Base-by-base conservation (phyloP, 2,329 filamentous ascomycete species). In the Trichoderma gracile region DNA sequence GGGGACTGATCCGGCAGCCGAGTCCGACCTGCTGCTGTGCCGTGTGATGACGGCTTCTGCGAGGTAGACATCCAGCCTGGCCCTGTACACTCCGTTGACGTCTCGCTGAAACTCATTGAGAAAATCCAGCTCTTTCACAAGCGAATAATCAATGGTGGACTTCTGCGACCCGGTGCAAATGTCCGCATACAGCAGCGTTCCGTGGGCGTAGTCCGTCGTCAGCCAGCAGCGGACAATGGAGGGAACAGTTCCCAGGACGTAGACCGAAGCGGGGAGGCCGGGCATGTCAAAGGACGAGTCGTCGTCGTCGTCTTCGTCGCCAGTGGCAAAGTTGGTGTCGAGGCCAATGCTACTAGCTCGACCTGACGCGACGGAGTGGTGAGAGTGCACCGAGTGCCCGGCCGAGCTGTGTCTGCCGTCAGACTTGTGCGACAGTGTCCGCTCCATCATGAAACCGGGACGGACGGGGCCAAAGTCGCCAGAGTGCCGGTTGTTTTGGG, bases 171-270 rank as follows among this genome's bases (percentile, higher is more conserved):
- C 95, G 2, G 92, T 94, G 76, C 95, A 98, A 2, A 98, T 83
- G 40, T 93, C 93, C 42, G 93, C 95, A 74, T 98, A 98, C 5
- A 97, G 82, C 17, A 98, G 84, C 10, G 92, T 90, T 68, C 90
- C 89, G 73, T 97, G 94, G 15, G 93, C 94, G 78, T 96, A 98
- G 71, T 92, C 89, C 42, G 89, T 90, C 27, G 91, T 94, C 70
- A 98, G 82, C 93, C 95, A 98, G 79, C 95, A 99, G 67, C 95
- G 89, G 64, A 98, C 91, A 69, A 99, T 97, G 33, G 93, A 92
- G 6, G 95, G 95, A 6, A 96, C 93, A 7, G 93, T 90, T 14
- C 94, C 93, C 17, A 97, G 82, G 59, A 96, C 85, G 74, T 93
- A 92, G 65, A 97, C 82, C 9, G 92, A 92, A 42, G 93, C 92